Conservation (phyloP, 2,329 filamentous ascomycete species). For the Gnomoniopsis sp. region DNA sequence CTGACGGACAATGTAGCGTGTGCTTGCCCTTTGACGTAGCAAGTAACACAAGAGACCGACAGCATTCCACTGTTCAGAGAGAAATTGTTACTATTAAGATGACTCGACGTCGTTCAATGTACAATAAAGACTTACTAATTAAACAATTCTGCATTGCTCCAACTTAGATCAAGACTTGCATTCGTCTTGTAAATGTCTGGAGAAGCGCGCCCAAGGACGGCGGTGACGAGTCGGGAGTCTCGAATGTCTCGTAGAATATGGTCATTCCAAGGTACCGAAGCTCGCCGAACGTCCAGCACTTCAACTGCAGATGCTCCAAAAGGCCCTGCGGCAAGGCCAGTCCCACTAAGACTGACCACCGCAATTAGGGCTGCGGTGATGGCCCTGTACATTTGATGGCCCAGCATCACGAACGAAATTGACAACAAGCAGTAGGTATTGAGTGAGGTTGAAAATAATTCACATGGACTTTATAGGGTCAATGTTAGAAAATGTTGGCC, state of each 20-base stretch:
- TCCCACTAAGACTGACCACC: neutral
- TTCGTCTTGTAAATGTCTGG: constrained; percentile 24
- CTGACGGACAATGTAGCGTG: constrained; percentile 39
- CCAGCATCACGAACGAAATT: neutral
- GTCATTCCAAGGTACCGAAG: constrained; percentile 19
- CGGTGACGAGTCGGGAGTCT: constrained; percentile 19
- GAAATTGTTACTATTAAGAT: neutral
- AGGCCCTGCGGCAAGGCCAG: neutral
- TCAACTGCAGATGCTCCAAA: neutral
- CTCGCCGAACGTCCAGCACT: constrained; percentile 24
- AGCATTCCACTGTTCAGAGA: constrained; percentile 21
- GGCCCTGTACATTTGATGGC: neutral
- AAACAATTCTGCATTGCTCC: constrained; percentile 35
- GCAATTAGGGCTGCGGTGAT: neutral
- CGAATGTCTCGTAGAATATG: constrained; percentile 22
- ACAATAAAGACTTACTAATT: constrained; percentile 26
- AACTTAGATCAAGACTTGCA: constrained; percentile 35
- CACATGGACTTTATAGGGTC: neutral
- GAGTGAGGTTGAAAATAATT: neutral
- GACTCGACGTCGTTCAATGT: no score
- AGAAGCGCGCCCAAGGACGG: constrained; percentile 19
- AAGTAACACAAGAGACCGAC: constrained; percentile 44
- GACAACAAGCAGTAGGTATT: neutral
- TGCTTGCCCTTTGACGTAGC: constrained; percentile 47
- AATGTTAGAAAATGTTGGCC: neutral